Base-by-base conservation (phyloP, 768 basidiomycete species). In the Mycena rebaudengoi region DNA sequence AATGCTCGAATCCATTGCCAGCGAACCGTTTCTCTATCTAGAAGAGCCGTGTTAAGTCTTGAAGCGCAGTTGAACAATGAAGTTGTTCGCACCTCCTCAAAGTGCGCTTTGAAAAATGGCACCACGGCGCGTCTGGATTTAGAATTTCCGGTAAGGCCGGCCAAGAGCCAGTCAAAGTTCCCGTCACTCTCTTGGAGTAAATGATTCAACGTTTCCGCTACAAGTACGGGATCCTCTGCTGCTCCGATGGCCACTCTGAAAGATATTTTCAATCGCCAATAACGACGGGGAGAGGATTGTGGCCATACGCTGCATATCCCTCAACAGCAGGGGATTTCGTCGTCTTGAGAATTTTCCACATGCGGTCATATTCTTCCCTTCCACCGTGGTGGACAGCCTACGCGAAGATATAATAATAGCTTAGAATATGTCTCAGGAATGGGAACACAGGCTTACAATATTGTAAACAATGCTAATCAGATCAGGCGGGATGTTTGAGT, bases 381-480 rank as follows among this genome's bases (percentile, higher is more conserved):
- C 88, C 88, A 21, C 87, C 88, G 65, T 86, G 74, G 60, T 82
- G 78, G 43, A 88, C 85, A 40, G 83, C 83, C 81, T 86, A 60
- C 13, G 44, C 12, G 25, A 43, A 29, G 20, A 35, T 4, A 23
- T 3, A 33, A 33, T 11, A 49, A 20, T 20, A 16, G 12, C 11
- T 16, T 10, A 18, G 21, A 40, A 25, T 51, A 29, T 18, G 45
- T 14, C 28, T 26, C 20, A 11, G 30, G 13, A 7, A 12, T 30
- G 5, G 7, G 0, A 37, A n/a, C 14, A 14, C 11, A 21, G 4
- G 13, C 40, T 11, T 5, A 62, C 60, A 21, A 55, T 20, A 6
- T 20, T 35, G 35, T 53, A 62, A 21, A 62, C 40, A 3, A 20
- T 35, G 5, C 25, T 23, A 8, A 29, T 16, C 33, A 62, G 28